Evolutionary conservation across 2,329 filamentous ascomycete species (phyloP), one percentile per base, ranked within the genome.

Genomic region (Endothia cerciana): DNA sequence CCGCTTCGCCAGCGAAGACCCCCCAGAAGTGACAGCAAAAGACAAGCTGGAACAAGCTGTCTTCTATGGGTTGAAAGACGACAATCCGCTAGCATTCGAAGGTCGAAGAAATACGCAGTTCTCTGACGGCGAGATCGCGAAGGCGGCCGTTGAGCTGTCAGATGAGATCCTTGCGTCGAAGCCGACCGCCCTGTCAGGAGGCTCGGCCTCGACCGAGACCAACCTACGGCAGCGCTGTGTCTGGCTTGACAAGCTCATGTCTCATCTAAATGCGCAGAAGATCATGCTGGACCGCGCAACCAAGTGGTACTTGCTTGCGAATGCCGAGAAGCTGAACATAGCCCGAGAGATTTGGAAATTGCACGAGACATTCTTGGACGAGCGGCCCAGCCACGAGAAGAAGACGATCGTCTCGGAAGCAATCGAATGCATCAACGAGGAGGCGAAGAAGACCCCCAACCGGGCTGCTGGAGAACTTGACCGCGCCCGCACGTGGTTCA

Each of bases 41-140:
- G 92, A 89, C 78, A 97, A 95, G 77, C 84, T 99, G 49, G 93
- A 97, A 74, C 94, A 99, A 78, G 94, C 94, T 2, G 91, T 98
- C 1, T 98, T 97, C 78, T 98, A 93, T 74, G 94, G 94, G 1
- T 88, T 87, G 58, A 88, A 91, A 74, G 85, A 89, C 68, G 88
- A 92, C 73, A 98, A 93, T 72, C 91, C 94, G n/a, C 79, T 99
- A n/a, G 89, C 93, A 68, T 93, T 99, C 72, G 87, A 90, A 53
- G 85, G 89, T 53, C 86, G 87, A 69, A 82, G 86, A 47, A 87
- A 89, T 63, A 81, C 89, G 57, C 82, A 85, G 4, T 97, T 95
- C 70, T 82, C 87, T 0, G 78, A 85, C 22, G 81, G 87, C 30
- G 92, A 97, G 72, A 84, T 96, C 33, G 89, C 91, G 67, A 79